Conservation (phyloP, 768 basidiomycete genomes). For the Termitomyces sp. region DNA sequence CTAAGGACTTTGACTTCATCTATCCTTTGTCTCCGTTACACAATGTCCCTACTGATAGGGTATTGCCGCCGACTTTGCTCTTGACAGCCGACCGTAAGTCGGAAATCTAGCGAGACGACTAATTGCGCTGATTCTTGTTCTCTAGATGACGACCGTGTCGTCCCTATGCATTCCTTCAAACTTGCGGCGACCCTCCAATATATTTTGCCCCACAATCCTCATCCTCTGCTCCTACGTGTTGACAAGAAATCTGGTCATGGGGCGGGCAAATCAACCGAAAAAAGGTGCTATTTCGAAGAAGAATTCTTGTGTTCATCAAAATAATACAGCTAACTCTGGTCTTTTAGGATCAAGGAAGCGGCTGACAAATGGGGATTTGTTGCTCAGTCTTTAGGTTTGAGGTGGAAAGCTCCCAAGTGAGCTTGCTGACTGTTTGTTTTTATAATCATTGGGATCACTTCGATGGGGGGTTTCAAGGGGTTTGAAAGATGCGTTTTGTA, state of each 20-base stretch:
- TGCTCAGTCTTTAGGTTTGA: slow-evolving; percentile 55
- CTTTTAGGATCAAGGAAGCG: slow-evolving; percentile 62
- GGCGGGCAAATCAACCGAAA: slow-evolving; percentile 71
- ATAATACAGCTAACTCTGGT: slow-evolving; percentile 3
- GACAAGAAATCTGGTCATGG: slow-evolving; percentile 82
- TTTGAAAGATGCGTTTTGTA: not conserved
- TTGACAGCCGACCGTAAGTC: slow-evolving; percentile 77
- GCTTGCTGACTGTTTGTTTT: slow-evolving; percentile 6
- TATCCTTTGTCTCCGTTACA: slow-evolving; percentile 76
- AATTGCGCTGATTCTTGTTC: not conserved
- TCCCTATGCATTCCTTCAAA: slow-evolving; percentile 84
- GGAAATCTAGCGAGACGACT: not conserved
- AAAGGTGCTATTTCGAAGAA: slow-evolving; percentile 36
- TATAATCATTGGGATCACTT: slow-evolving; percentile 7
- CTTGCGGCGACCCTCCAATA: slow-evolving; percentile 75
- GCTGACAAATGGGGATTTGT: slow-evolving; percentile 73
- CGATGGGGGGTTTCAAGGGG: not conserved
- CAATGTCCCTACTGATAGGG: slow-evolving; percentile 58
- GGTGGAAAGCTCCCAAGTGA: slow-evolving; percentile 28
- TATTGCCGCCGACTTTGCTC: slow-evolving; percentile 67
- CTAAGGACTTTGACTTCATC: slow-evolving; percentile 83
- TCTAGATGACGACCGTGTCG: slow-evolving; percentile 81
- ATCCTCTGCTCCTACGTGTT: slow-evolving; percentile 72
- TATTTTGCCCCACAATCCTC: slow-evolving; percentile 52
- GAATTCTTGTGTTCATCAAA: not conserved